Evolutionary conservation across 2,329 filamentous ascomycete genomes (phyloP).

Genomic region (Xylaria sp.): DNA sequence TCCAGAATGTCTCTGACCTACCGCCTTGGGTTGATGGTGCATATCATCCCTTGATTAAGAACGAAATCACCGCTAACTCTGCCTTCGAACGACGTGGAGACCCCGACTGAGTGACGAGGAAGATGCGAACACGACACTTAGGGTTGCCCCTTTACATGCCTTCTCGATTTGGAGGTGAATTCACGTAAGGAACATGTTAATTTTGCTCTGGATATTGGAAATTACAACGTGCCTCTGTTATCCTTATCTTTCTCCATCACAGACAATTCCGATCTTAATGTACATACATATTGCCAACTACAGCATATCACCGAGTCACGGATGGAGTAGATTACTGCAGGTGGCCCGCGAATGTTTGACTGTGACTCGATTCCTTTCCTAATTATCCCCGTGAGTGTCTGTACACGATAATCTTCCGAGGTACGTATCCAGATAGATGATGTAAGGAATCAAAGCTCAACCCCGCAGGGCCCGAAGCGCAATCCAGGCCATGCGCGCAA

Average conservation of each 20-base stretch:
- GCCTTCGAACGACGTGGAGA: neutral
- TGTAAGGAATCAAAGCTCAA: neutral
- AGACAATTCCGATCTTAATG: neutral
- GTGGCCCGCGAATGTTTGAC: neutral
- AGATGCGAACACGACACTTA: neutral
- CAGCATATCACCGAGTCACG: neutral
- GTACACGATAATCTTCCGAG: neutral
- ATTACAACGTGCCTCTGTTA: neutral
- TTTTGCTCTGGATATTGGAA: neutral
- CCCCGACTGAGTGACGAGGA: neutral
- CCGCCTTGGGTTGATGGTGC: neutral
- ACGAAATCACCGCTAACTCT: neutral
- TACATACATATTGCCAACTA: neutral
- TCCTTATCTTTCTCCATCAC: neutral
- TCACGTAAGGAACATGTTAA: neutral
- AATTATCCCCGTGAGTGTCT: neutral
- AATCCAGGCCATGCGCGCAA: conserved; percentile 53
- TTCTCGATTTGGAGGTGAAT: neutral
- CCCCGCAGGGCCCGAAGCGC: conserved; percentile 27
- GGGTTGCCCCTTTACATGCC: neutral
- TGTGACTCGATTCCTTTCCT: neutral
- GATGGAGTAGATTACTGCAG: neutral
- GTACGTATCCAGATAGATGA: neutral
- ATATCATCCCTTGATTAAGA: neutral
- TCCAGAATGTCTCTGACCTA: neutral